A percentile compares a stretch with the other conserved stretches of the same genome.
Conservation (phyloP, 768 basidiomycete genomes). For the Leccinum arenicola region DNA sequence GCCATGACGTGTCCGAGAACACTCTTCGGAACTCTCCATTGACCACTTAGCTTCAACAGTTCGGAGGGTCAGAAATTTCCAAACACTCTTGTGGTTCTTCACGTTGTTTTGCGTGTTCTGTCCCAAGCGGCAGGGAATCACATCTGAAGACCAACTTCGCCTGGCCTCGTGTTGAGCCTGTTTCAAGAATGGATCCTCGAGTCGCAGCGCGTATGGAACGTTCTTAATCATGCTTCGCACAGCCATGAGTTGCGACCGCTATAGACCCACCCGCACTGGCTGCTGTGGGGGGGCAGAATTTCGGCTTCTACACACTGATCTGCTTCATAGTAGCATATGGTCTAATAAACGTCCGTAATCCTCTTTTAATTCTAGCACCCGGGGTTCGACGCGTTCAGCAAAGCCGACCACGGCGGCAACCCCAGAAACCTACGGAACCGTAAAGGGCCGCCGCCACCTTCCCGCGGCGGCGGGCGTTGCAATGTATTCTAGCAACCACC, state of each 20-base stretch:
- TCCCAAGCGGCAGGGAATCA: background rate
- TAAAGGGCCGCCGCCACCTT: background rate
- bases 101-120: background rate
- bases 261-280: background rate
- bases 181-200: background rate
- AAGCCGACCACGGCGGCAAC: background rate
- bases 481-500: background rate
- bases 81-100: background rate
- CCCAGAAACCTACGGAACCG: background rate
- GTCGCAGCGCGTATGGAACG: background rate
- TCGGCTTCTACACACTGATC: background rate
- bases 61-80: background rate
- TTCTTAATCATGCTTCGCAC: background rate
- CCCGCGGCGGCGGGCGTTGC: background rate
- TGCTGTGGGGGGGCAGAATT: background rate
- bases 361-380: background rate
- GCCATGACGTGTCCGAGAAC: background rate
- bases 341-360: background rate
- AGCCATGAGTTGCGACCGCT: background rate
- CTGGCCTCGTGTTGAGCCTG: background rate
- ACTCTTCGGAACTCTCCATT: background rate
- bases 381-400: background rate
- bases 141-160: background rate
- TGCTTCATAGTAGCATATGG: background rate
- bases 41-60: background rate